These are phyloP conservation scores for Agaricus sinodeliciosus DNA, from an alignment of 768 basidiomycete species.

Conservation along the genomic window DNA sequence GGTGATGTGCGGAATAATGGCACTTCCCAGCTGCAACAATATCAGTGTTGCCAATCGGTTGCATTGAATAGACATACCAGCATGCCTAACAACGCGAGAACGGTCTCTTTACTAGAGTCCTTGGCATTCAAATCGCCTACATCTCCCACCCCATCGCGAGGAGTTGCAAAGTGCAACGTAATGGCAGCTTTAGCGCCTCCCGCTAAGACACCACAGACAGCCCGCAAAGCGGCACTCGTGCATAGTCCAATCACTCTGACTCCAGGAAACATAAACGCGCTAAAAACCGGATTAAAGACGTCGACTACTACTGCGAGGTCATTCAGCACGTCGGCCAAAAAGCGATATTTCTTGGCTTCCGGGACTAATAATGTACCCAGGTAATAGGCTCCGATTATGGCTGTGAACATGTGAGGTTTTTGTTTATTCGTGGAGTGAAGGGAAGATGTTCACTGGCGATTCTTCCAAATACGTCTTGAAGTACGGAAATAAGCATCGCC, in stretches of 20 bases:
- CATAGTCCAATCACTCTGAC: constrained; percentile 47
- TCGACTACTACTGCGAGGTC: constrained; percentile 56
- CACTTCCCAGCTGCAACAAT: constrained; percentile 45
- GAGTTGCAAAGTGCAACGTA: constrained; percentile 57
- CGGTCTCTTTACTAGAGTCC: constrained; percentile 66
- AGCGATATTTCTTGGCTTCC: constrained; percentile 64
- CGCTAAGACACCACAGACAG: constrained; percentile 57
- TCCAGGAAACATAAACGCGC: constrained; percentile 29
- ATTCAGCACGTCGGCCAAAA: constrained; percentile 62
- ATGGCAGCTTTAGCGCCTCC: constrained; percentile 68
- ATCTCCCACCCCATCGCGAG: constrained; percentile 45
- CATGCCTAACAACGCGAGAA: constrained; percentile 61
- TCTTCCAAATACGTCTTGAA: constrained; percentile 60
- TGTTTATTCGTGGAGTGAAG: background rate
- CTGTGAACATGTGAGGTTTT: constrained; percentile 23
- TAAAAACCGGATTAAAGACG: constrained; percentile 51
- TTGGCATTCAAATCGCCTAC: constrained; percentile 70
- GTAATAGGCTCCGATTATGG: constrained; percentile 55
- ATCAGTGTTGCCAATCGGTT: background rate
- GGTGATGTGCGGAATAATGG: constrained; percentile 51
- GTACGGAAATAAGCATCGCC: constrained; percentile 56
- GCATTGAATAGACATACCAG: constrained; percentile 34
- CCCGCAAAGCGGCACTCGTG: constrained; percentile 48
- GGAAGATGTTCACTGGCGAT: constrained; percentile 44
- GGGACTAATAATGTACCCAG: constrained; percentile 61